Percentiles rank a stretch among this genome's conserved stretches.
These are phyloP conservation scores for Anthracocystis panici-leucophaei DNA, from an alignment of 1,284 basidiomycete genomes.

Conservation along the genomic window DNA sequence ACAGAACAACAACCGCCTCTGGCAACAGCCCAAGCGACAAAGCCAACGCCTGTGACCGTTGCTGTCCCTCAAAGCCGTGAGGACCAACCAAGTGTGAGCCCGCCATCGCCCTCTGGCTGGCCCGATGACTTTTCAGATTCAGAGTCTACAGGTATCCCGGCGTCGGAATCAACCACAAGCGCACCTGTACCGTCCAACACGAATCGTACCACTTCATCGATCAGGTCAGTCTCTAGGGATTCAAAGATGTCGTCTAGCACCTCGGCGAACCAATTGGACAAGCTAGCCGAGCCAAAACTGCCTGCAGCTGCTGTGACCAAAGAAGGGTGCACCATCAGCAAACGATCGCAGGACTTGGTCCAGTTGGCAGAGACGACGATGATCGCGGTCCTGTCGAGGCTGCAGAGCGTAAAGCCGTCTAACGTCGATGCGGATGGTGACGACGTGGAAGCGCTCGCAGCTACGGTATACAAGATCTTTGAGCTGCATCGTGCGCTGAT, in stretches of 20 bases:
- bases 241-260: not conserved
- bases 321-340: slow-evolving; percentile 50
- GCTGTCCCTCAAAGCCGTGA: not conserved
- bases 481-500: slow-evolving; percentile 86
- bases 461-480: slow-evolving; percentile 73
- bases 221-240: slow-evolving; percentile 3
- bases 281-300: not conserved
- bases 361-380: slow-evolving; percentile 34
- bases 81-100: slow-evolving; percentile 1
- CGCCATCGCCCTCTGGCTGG: slow-evolving; percentile 29
- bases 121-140: slow-evolving; percentile 29
- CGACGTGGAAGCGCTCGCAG: slow-evolving; percentile 26
- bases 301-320: slow-evolving; percentile 8
- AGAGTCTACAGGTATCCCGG: slow-evolving; percentile 11
- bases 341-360: slow-evolving; percentile 46
- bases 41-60: not conserved
- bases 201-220: slow-evolving; percentile 1
- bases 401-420: not conserved
- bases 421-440: slow-evolving; percentile 2
- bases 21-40: not conserved
- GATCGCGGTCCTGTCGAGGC: slow-evolving; percentile 21
- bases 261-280: not conserved
- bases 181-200: not conserved
- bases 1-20: not conserved
- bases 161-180: not conserved